Base-by-base conservation (phyloP, 257 asterid genomes). In the Solanum paucissectum region DNA sequence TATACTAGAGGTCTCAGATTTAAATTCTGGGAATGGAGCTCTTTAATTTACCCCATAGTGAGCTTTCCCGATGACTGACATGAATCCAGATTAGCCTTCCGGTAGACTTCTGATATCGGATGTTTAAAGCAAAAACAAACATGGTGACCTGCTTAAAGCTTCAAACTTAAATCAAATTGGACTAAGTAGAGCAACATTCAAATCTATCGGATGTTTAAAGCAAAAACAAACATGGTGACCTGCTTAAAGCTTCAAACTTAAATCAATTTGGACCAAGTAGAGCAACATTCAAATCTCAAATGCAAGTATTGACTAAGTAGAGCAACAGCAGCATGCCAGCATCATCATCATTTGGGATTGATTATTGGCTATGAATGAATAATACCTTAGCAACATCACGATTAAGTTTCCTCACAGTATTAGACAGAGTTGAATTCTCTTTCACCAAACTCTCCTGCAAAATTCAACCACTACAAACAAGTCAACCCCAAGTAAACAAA, bases 361-460 rank as follows among this genome's bases (percentile, higher is more conserved):
- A 52, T 52, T 14, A 52, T 52, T 52, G 68, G 10, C 12, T 58
- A 20, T 25, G 73, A 66, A 25, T 25, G 75, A 29, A 27, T 84
- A 34, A 68, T 88, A 89, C 92, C 93, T 92, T 90, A 23, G 91
- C 79, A 66, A 92, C 92, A 64, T 92, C 93, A 37, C 94, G 94
- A 68, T 90, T 90, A 34, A 92, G 93, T 90, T 91, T 92, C 90
- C 77, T 92, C 36, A 92, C 94, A 33, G 92, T 84, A 84, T 79
- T 87, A 10, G 89, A 40, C 88, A 92, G 66, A 64, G 88, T 9
- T 34, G 79, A 91, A 40, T 92, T 92, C 92, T 92, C 94, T 32
- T 86, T 87, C 90, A 90, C 34, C 88, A 91, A 82, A 21, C 58
- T 88, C 90, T 88, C 93, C 92, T 89, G 38, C 81, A 87, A 29